Evolutionary conservation across 805 yeast species (phyloP), one percentile per base, ranked within the genome.

Genomic region (Ogataea populi-albae): DNA sequence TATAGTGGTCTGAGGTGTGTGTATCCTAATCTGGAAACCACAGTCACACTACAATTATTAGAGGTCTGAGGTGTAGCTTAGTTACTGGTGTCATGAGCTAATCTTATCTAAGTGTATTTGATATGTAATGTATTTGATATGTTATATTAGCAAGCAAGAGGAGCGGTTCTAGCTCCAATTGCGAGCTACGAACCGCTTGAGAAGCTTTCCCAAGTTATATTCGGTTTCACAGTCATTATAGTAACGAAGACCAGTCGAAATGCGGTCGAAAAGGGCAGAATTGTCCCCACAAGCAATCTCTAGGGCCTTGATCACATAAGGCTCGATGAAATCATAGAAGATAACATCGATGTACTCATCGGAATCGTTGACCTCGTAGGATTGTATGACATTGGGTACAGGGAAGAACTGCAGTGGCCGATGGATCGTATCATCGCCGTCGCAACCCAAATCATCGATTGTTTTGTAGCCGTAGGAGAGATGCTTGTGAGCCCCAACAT

Each of bases 391-490:
- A 50, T 87, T 89, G 7, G 98, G 96, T 3, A 87, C 67, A 6
- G 69, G 73, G 56, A 72, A 81, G 38, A 70, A 64, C 0, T 65
- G 64, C 30, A 82, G 72, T 1, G 85, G 72, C 39, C 62, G 65
- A 62, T 84, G 89, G 38, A 78, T 49, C 24, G 87, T 71, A 65
- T 85, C 98, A 55, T 93, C 98, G 16, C 98, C 98, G 43, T 79
- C 78, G 45, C 67, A 61, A 0, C 97, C 98, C 48, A 72, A 69
- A 52, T 91, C 98, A 55, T 93, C 98, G 30, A 61, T 50, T 0
- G 98, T 91, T 0, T 78, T 79, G 49, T 83, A 85, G 0, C 98
- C 98, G 41, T 75, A 76, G 1, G 77, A 47, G 19, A 49, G 41
- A 5, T 40, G 45, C 35, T 36, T 41, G 26, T 32, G 17, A 11